These are phyloP conservation scores for Venturia carpophila DNA, from an alignment of 2,329 filamentous ascomycete genomes.

Conservation along the genomic window DNA sequence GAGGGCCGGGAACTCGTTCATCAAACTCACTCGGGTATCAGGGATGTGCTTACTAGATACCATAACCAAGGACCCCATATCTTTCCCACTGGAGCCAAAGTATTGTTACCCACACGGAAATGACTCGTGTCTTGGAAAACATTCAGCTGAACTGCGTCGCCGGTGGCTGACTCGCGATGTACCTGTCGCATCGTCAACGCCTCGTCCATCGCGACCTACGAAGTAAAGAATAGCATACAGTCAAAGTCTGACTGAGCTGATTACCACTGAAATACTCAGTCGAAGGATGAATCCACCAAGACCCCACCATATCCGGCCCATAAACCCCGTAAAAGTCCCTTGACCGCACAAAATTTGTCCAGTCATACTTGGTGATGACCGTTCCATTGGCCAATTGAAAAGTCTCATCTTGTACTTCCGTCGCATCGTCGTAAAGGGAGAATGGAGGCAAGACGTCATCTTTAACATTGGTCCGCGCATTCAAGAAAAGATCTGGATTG, in stretches of 20 bases:
- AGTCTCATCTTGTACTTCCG: constrained; percentile 47
- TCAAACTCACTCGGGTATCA: too few species aligned
- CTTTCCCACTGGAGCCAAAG: constrained; percentile 25
- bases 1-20: neutral
- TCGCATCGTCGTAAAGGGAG: constrained; percentile 26
- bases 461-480: constrained; percentile 32
- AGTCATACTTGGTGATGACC: constrained; percentile 45
- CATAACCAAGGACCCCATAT: constrained; percentile 21
- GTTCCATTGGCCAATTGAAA: constrained; percentile 42
- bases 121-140: constrained; percentile 48
- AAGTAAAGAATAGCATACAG: neutral
- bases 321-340: neutral
- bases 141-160: constrained; percentile 46
- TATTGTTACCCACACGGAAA: constrained; percentile 31
- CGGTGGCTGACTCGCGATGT: constrained; percentile 44
- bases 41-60: constrained; percentile 17
- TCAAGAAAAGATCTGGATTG: constrained; percentile 42
- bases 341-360: neutral
- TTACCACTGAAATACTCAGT: constrained; percentile 39
- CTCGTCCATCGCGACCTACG: neutral
- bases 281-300: constrained; percentile 30
- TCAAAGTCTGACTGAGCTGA: constrained; percentile 40
- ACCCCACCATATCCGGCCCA: constrained; percentile 36
- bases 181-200: neutral
- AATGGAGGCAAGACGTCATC: constrained; percentile 34